A percentile compares a stretch with the other conserved stretches of the same genome.
phyloP scores from a whole-genome alignment of 192 early-diverging fungal genomes.

The Gamsiella multidivaricata region DNA sequence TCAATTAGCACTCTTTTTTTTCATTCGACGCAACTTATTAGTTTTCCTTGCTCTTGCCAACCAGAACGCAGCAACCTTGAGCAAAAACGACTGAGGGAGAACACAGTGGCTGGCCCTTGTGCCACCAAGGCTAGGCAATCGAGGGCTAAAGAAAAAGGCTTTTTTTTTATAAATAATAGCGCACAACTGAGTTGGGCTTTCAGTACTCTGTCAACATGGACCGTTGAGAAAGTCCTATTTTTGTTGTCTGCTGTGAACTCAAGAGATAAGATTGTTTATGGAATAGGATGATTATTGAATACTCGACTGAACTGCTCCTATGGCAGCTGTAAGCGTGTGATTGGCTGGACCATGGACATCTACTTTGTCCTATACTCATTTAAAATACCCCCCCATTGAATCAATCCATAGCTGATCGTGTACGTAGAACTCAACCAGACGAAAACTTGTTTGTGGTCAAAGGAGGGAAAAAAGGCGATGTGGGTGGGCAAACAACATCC shows the following conservation, averaged over 20 bases:
- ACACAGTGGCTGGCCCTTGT: too few species aligned
- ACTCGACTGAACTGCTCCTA: too few species aligned
- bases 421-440: background rate
- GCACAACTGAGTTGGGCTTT: background rate
- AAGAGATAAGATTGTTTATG: constrained; percentile 22
- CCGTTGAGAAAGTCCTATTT: constrained; percentile 39
- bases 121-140: too few species aligned
- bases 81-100: background rate
- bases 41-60: constrained; percentile 3
- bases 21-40: background rate
- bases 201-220: background rate
- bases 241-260: background rate
- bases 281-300: too few species aligned
- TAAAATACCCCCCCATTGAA: background rate
- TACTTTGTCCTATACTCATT: too few species aligned
- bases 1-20: background rate
- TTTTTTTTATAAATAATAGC: too few species aligned
- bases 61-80: constrained; percentile 17
- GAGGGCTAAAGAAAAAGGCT: background rate
- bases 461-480: too few species aligned
- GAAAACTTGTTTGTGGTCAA: background rate
- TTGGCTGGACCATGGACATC: too few species aligned
- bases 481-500: background rate
- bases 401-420: background rate
- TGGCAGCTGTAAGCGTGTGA: constrained; percentile 7